Evolutionary conservation across 1,284 basidiomycete species (phyloP).

Genomic region (Malassezia japonica): DNA sequence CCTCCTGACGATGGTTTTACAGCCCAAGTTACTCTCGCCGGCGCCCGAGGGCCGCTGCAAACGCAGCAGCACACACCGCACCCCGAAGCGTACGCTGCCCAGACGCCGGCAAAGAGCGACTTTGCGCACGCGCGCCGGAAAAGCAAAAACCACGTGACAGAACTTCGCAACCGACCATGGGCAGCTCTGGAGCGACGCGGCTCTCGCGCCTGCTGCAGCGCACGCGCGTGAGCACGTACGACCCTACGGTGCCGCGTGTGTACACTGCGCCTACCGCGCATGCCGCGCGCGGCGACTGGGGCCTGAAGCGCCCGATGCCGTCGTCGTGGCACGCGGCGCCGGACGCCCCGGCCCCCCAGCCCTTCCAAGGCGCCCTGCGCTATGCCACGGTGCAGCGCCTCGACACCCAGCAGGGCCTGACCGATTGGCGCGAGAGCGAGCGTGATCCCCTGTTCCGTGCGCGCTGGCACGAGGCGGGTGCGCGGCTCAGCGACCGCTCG

Average conservation of each 20-base stretch:
- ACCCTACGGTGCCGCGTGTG: slow-evolving; percentile 32
- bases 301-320: slow-evolving; percentile 37
- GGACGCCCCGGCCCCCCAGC: slow-evolving; percentile 22
- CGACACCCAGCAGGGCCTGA: slow-evolving; percentile 33
- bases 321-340: slow-evolving; percentile 29
- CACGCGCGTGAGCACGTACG: slow-evolving; percentile 31
- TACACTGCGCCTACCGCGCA: slow-evolving; percentile 38
- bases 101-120: neutral
- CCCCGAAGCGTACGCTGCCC: neutral
- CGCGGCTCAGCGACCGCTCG: slow-evolving; percentile 19
- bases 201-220: slow-evolving; percentile 32
- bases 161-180: slow-evolving; percentile 1
- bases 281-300: slow-evolving; percentile 38
- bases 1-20: slow-evolving; percentile 22
- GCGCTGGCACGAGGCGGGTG: slow-evolving; percentile 32
- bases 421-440: slow-evolving; percentile 34
- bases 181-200: neutral
- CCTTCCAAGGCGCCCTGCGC: slow-evolving; percentile 27
- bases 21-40: slow-evolving; percentile 15
- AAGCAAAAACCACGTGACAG: neutral
- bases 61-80: neutral
- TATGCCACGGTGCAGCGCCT: slow-evolving; percentile 29
- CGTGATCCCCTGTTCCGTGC: slow-evolving; percentile 33
- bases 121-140: neutral
- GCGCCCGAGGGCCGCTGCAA: neutral